These are phyloP conservation scores for Eucalyptus cloeziana DNA, from an alignment of 345 rosid genomes.

Conservation along the genomic window DNA sequence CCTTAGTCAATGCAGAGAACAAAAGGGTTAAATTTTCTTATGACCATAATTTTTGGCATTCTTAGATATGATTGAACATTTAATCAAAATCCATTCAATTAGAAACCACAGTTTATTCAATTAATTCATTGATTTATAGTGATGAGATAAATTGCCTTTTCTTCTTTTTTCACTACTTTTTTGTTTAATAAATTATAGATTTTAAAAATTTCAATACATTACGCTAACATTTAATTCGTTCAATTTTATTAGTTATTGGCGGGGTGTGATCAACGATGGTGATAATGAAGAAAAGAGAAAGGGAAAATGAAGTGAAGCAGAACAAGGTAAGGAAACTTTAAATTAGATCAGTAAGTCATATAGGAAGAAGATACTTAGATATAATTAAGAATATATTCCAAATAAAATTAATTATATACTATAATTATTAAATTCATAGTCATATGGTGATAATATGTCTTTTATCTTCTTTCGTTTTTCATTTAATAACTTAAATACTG, in stretches of 20 bases:
- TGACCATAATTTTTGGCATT: not conserved
- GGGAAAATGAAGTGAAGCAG: not conserved
- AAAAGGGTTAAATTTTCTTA: not conserved
- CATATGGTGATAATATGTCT: not conserved
- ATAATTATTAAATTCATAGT: not conserved
- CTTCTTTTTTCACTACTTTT: not conserved
- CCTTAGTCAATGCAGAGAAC: not conserved
- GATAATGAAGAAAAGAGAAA: not conserved
- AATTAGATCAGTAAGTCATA: not conserved
- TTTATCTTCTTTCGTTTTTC: not conserved
- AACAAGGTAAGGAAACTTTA: not conserved
- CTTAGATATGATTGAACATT: not conserved
- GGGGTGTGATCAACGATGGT: not conserved
- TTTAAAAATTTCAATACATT: not conserved
- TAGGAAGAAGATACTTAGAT: not conserved
- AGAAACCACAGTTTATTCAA: not conserved
- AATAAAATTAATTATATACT: not conserved
- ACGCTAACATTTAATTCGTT: not conserved
- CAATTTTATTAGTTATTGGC: fast-evolving
- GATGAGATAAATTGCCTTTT: not conserved
- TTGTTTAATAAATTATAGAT: not conserved
- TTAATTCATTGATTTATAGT: not conserved
- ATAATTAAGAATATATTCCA: not conserved
- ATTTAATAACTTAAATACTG: not conserved
- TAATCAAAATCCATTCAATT: not conserved